Percentiles rank a stretch among this genome's conserved stretches.
phyloP scores from a whole-genome alignment of 768 basidiomycete species.

The Tylopilus sp. region DNA sequence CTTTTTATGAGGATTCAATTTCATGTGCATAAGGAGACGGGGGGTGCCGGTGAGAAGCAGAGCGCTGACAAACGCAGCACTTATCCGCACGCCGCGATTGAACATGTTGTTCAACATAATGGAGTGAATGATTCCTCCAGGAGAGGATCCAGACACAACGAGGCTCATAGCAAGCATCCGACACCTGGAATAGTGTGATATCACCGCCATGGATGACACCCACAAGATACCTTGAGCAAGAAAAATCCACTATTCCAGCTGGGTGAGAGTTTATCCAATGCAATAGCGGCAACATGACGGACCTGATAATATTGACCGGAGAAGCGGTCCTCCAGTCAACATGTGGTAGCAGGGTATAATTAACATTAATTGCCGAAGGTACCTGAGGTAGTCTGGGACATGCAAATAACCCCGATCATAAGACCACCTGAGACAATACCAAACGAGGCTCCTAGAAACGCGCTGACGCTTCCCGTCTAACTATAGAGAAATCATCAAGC shows the following conservation, averaged over 20 bases:
- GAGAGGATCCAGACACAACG: constrained; percentile 36
- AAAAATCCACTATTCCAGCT: constrained; percentile 35
- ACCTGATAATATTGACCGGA: constrained; percentile 47
- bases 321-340: constrained; percentile 42
- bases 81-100: constrained; percentile 37
- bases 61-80: constrained; percentile 40
- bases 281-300: constrained; percentile 7
- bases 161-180: constrained; percentile 45
- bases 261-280: background rate
- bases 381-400: background rate
- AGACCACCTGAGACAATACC: constrained; percentile 42
- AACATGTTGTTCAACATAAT: constrained; percentile 31
- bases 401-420: constrained; percentile 54
- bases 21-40: constrained; percentile 34
- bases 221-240: constrained; percentile 44
- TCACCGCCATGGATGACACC: constrained; percentile 41
- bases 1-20: constrained; percentile 33
- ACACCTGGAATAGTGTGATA: constrained; percentile 44
- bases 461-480: constrained; percentile 47
- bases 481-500: constrained; percentile 12
- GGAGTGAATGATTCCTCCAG: constrained; percentile 24
- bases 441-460: constrained; percentile 35
- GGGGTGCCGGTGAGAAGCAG: constrained; percentile 38
- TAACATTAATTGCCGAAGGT: background rate
- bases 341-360: constrained; percentile 36